Base-by-base conservation (phyloP, 2,329 filamentous ascomycete species). In the Pseudogymnoascus sp. region DNA sequence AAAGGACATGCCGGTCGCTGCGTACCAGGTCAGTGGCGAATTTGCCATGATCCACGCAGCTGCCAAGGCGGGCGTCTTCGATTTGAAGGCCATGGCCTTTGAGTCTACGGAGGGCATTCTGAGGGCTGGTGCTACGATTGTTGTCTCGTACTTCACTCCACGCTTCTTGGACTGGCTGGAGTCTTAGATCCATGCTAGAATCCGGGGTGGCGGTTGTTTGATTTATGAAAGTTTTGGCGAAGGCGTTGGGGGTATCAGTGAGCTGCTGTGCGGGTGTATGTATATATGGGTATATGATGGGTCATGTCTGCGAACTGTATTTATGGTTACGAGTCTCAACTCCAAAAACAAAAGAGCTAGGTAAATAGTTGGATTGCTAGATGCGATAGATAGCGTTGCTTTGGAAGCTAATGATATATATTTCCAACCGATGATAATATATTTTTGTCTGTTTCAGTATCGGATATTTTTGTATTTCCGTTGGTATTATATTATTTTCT, bases 31-130 rank as follows among this genome's bases (percentile, higher is more conserved):
- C 65, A 95, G 90, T 71, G 95, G 95, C 69, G 95, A 99, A 79
- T 99, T 88, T 74, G 93, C 95, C 68, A 97, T 97, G 95, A 95
- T 99, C 62, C 91, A 97, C 73, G 95, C 95, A 0, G 95, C 85
- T 19, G 95, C 95, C 60, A 96, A 96, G 76, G 93, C 95, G 1
- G 95, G 95, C 4, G 95, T 99, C 2, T 99, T 97, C 73, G 93
- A 97, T 74, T 79, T 97, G 73, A 95, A 93, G 79, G 81, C 87
- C 3, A 97, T 97, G 90, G 95, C 91, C 0, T 93, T 96, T 70
- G 95, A 99, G 79, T 89, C 90, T 65, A 96, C 91, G 0, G 91
- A 97, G 76, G 91, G 93, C 23, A 97, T 99, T 67, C 78, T 99
- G 65, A 84, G 95, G 69, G 95, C 95, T 8, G 95, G 95, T 47